Conservation (phyloP, 225 moss, liverwort and hornwort species). For the Asterella californica region DNA sequence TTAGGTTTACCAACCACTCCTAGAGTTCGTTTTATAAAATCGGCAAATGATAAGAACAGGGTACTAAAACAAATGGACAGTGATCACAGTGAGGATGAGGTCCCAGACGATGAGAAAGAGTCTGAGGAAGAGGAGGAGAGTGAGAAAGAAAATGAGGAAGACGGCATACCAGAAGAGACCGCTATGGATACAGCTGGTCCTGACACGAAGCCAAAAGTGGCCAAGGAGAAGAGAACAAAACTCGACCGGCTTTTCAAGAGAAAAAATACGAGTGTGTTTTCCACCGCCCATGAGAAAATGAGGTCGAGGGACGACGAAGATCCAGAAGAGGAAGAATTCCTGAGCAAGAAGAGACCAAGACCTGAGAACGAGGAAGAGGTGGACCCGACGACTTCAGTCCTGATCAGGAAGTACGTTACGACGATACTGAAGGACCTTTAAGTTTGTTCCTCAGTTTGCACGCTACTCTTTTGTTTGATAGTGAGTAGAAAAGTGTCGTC, state of each 20-base stretch:
- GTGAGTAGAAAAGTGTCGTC: too few relatives aligned
- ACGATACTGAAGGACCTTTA: neutral
- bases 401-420: slow-evolving; percentile 12
- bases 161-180: slow-evolving; percentile 13
- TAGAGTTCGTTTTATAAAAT: slow-evolving; percentile 80
- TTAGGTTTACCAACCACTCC: slow-evolving; percentile 94
- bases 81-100: slow-evolving; percentile 14
- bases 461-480: too few relatives aligned
- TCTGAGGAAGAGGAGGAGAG: slow-evolving; percentile 17
- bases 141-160: slow-evolving; percentile 24
- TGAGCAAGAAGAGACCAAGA: slow-evolving; percentile 65
- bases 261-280: slow-evolving; percentile 75
- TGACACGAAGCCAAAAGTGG: slow-evolving; percentile 25
- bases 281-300: slow-evolving; percentile 69
- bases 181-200: neutral
- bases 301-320: slow-evolving; percentile 36
- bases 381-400: slow-evolving; percentile 17
- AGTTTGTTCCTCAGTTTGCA: neutral
- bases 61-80: slow-evolving; percentile 34
- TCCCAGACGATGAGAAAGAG: neutral
- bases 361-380: slow-evolving; percentile 45
- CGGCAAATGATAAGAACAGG: slow-evolving; percentile 42
- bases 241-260: slow-evolving; percentile 83
- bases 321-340: slow-evolving; percentile 55
- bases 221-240: slow-evolving; percentile 61